A percentile compares a stretch with the other conserved stretches of the same genome.
Conservation (phyloP, 2,329 filamentous ascomycete species). For the Cryphonectria radicalis region DNA sequence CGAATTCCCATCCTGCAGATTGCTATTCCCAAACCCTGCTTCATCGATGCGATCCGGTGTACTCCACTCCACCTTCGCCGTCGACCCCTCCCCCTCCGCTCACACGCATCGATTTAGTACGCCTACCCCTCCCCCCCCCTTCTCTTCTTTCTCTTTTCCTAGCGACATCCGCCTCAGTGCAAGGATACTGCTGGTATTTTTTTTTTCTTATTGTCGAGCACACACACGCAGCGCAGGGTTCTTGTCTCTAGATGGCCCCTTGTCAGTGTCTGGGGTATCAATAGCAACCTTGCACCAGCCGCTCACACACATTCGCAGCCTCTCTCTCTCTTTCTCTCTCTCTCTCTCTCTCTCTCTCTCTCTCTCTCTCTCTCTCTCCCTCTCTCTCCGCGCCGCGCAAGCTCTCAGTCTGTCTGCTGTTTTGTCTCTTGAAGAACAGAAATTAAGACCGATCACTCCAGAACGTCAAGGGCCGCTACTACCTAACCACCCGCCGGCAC, state of each 20-base stretch:
- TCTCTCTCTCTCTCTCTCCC: not conserved
- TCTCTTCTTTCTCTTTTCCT: not conserved
- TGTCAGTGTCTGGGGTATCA: slow-evolving; percentile 4
- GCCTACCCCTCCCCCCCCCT: slow-evolving; percentile 12
- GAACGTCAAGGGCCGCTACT: not conserved
- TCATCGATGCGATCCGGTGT: slow-evolving; percentile 26
- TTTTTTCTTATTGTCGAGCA: not conserved
- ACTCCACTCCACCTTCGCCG: slow-evolving; percentile 28
- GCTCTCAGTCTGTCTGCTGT: too few relatives aligned
- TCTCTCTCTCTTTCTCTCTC: not conserved
- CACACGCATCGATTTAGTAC: slow-evolving; percentile 27
- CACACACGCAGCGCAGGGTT: slow-evolving; percentile 7
- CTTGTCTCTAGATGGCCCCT: not conserved
- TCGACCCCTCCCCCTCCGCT: slow-evolving; percentile 24
- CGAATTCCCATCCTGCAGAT: slow-evolving; percentile 2
- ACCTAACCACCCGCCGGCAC: not conserved
- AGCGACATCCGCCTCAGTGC: slow-evolving; percentile 14
- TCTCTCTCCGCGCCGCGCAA: not conserved
- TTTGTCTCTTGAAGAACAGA: not conserved
- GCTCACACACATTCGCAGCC: not conserved
- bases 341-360: not conserved
- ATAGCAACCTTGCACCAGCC: not conserved
- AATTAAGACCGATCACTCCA: not conserved
- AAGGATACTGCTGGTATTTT: slow-evolving; percentile 24
- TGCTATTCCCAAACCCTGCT: slow-evolving; percentile 21